Base-by-base conservation (phyloP, 257 asterid species). In the Knoxia roxburghii region DNA sequence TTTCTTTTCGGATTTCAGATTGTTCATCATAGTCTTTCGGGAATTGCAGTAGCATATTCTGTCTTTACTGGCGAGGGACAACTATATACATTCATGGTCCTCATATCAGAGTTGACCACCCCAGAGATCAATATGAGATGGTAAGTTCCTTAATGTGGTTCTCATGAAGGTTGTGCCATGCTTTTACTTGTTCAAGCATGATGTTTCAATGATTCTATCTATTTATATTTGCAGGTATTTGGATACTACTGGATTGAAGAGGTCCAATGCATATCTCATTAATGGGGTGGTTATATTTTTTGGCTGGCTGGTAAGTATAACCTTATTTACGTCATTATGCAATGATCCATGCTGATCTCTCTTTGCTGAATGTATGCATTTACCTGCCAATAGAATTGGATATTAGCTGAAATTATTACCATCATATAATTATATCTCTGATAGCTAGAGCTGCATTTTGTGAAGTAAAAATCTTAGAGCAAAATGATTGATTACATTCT, bases 41-140 rank as follows among this genome's bases (percentile, higher is more conserved):
- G 83, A 79, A 75, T 83, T 61, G 95, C 98, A 64, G 98, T 92
- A 6, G 93, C 94, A 59, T 92, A 89, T 82, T 80, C 97, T 78
- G 85, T 85, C 91, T 83, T 78, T 57, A 82, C 87, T 24, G 96
- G 96, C 76, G 97, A 92, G 83, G 98, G 98, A 55, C 98, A 92
- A 81, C 91, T 92, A 68, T 92, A 92, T 85, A 92, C 98, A 13
- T 89, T 87, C 83, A 92, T 92, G 98, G 96, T 92, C 72, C 91
- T 92, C 64, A 87, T 92, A 80, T 92, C 98, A 40, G 97, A 92
- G 86, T 78, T 85, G 61, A 92, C 98, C 43, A 92, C 98, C 61
- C 98, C 98, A 41, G 95, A 76, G 84, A 85, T 92, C 82, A 92
- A 92, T 81, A 68, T 92, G 83, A 85, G 98, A 78, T 92, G 98